Percentiles rank a stretch among this genome's conserved stretches.
Evolutionary conservation across 306 rosid genomes (phyloP).

Genomic region (Vigna hirtella): DNA sequence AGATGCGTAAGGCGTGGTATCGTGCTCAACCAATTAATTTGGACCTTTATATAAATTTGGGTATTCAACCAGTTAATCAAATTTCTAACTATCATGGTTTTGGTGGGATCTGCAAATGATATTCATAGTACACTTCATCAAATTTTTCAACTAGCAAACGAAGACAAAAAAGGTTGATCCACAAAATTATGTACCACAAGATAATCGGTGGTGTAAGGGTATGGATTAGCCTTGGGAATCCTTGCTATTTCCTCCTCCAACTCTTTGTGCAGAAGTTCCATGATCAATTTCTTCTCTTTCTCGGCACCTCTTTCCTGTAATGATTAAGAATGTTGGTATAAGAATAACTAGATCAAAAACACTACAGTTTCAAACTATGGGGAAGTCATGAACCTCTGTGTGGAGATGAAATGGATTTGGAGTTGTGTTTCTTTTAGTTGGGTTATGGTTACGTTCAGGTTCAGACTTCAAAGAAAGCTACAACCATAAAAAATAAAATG

Average conservation of each 20-base stretch:
- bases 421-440: conserved; percentile 71
- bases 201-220: no score
- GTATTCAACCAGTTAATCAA: no score
- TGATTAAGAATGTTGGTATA: conserved; percentile 36
- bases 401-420: conserved; percentile 91
- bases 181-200: conserved; percentile 75
- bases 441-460: conserved; percentile 49
- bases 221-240: conserved; percentile 89
- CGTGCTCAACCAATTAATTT: no score
- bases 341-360: conserved; percentile 8
- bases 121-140: background rate
- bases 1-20: no score
- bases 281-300: conserved; percentile 72
- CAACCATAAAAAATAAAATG: background rate
- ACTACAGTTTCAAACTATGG: background rate
- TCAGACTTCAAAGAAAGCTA: conserved; percentile 87
- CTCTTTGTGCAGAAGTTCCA: conserved; percentile 70
- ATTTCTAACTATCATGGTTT: conserved; percentile 50
- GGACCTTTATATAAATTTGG: no score
- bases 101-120: conserved; percentile 71
- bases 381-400: conserved; percentile 75
- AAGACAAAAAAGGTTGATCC: conserved; percentile 16
- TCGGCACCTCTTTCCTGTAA: conserved; percentile 91
- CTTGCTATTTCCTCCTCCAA: conserved; percentile 83
- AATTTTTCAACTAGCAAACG: conserved; percentile 3